Evolutionary conservation across 768 basidiomycete species (phyloP), one percentile per base, ranked within the genome.

Genomic region (Rhizopogon rudus): DNA sequence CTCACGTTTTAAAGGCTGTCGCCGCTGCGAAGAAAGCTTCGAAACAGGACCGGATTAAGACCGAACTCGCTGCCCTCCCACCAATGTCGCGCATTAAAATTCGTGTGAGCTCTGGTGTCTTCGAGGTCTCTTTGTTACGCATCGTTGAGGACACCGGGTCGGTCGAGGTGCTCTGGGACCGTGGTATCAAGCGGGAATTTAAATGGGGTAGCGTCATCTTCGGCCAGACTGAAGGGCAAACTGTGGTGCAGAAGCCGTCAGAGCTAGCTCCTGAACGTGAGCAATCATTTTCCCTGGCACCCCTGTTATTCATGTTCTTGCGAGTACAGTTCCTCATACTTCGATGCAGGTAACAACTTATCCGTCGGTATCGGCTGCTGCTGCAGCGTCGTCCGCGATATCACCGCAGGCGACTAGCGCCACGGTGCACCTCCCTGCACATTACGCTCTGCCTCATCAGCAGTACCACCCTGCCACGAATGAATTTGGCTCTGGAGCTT

Each of bases 181-280:
- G 80, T 28, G 86, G 84, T 7, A 60, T 82, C 39, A 87, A 84
- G 69, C 77, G 82, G 53, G 88, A 91, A 66, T 88, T 92, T 65
- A 91, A 88, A 67, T 92, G 90, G 90, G 81, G 84, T 29, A 85
- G 83, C 61, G 82, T 92, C 17, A 79, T 91, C 17, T 86, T 90
- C 56, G 88, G 87, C n/a, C 83, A 77, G 48, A 84, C 81, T 1
- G 87, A 88, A 45, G 81, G 75, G 5, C 82, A 84, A 52, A 64
- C 70, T 16, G 81, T 89, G n/a, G 79, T 80, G 51, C 87, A 88
- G 65, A 88, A 86, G 61, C 87, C 87, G 17, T 76, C 80, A 3
- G 85, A 85, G 59, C 68, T 77, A 29, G 72, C 73, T 10, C 63
- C 72, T 40, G 70, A 72, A 63, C 71, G 82, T 83, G 69, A 73